These are phyloP conservation scores for Neurospora crassa DNA, from an alignment of 2,329 filamentous ascomycete species.

Conservation along the genomic window DNA sequence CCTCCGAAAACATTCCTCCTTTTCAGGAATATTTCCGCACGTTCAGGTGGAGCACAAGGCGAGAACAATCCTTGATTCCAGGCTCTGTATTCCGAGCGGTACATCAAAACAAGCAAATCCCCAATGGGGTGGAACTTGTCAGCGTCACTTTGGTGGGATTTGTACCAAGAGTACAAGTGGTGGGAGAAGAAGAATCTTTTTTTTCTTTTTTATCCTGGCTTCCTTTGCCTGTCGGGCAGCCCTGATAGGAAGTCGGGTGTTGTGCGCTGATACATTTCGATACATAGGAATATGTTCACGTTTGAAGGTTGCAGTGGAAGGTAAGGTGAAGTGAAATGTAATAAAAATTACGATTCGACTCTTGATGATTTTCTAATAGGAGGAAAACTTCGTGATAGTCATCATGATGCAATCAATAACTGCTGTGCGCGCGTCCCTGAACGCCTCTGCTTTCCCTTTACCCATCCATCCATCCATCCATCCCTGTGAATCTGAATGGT, in stretches of 20 bases:
- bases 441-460: neutral
- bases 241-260: neutral
- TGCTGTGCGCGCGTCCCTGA: neutral
- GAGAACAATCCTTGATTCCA: slow-evolving; percentile 58
- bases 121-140: neutral
- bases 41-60: slow-evolving; percentile 69
- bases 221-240: neutral
- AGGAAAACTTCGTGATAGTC: neutral
- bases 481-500: neutral
- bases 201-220: neutral
- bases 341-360: neutral
- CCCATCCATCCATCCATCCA: neutral
- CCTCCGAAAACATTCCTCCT: neutral
- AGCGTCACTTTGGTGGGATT: neutral
- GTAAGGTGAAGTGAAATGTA: neutral
- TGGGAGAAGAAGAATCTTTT: neutral
- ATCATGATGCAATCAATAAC: neutral
- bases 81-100: slow-evolving; percentile 70
- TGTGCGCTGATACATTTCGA: neutral
- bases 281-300: neutral
- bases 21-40: slow-evolving; percentile 39
- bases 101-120: slow-evolving; percentile 30
- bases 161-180: neutral
- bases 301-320: neutral
- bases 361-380: neutral